phyloP scores from a whole-genome alignment of 257 asterid genomes.

The Jaltomata sinuosa region DNA sequence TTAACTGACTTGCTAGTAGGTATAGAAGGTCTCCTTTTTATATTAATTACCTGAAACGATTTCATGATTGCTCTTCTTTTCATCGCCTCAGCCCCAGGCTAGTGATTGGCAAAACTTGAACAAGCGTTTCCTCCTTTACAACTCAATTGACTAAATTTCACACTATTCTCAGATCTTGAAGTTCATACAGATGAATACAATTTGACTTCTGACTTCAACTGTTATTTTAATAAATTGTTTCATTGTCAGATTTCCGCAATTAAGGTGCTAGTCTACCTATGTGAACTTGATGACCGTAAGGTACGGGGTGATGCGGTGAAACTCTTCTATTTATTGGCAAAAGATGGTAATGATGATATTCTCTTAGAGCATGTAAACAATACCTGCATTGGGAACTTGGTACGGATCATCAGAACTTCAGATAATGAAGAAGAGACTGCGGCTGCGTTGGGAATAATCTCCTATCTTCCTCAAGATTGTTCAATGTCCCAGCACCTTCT shows the following conservation, averaged over 20 bases:
- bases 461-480: conserved; percentile 20
- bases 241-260: conserved; percentile 31
- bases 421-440: conserved; percentile 20
- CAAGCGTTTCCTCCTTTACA: background rate
- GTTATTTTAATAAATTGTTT: background rate
- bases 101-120: background rate
- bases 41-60: background rate
- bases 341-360: conserved; percentile 29
- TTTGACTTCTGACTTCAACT: background rate
- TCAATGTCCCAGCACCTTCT: conserved; percentile 14
- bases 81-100: background rate
- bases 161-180: background rate
- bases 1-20: background rate
- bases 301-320: conserved; percentile 35
- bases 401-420: conserved; percentile 24
- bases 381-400: conserved; percentile 15
- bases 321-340: conserved; percentile 20
- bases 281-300: conserved; percentile 16
- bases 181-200: background rate
- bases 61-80: background rate
- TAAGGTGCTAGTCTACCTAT: conserved; percentile 30
- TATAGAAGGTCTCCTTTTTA: background rate
- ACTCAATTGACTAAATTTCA: background rate
- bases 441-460: conserved; percentile 31
- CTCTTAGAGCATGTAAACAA: conserved; percentile 23